These are phyloP conservation scores for Pythium phragmiticola DNA, from an alignment of 352 stramenopile genomes.

Conservation along the genomic window DNA sequence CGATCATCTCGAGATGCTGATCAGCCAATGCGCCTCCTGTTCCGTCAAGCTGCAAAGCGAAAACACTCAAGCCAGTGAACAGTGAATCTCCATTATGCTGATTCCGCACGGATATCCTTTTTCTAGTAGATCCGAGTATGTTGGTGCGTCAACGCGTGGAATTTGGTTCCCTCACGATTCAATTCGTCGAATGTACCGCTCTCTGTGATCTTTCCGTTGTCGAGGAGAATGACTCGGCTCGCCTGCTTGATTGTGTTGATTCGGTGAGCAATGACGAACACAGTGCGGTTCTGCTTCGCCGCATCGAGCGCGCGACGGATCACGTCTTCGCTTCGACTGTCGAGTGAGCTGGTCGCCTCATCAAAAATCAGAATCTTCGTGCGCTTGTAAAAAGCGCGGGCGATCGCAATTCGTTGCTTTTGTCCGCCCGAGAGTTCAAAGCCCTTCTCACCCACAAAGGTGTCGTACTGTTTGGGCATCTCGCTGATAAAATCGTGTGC, in stretches of 20 bases:
- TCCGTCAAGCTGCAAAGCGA: conserved; percentile 71
- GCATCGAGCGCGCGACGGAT: conserved; percentile 68
- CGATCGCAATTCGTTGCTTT: conserved; percentile 94
- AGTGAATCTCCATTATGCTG: conserved; percentile 23
- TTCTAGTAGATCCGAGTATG: conserved; percentile 56
- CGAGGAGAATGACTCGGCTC: conserved; percentile 80
- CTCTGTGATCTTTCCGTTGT: conserved; percentile 79
- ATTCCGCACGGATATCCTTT: not conserved
- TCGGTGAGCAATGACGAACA: conserved; percentile 85
- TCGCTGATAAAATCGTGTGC: conserved; percentile 78
- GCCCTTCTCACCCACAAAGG: conserved; percentile 96
- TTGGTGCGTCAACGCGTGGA: conserved; percentile 70
- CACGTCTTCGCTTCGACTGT: conserved; percentile 78
- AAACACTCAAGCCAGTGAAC: conserved; percentile 45
- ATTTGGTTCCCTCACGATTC: conserved; percentile 76
- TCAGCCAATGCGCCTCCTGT: conserved; percentile 65
- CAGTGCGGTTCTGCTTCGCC: conserved; percentile 63
- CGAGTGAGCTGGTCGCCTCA: conserved; percentile 82
- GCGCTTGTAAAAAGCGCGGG: conserved; percentile 77
- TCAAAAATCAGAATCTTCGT: conserved; percentile 84
- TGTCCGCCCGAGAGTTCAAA: conserved; percentile 96
- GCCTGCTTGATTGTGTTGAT: conserved; percentile 86
- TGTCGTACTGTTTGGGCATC: conserved; percentile 94
- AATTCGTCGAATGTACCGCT: conserved; percentile 74
- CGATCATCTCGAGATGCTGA: conserved; percentile 75